Conservation (phyloP, 2,329 filamentous ascomycete genomes). For the Ophiostoma ulmi region DNA sequence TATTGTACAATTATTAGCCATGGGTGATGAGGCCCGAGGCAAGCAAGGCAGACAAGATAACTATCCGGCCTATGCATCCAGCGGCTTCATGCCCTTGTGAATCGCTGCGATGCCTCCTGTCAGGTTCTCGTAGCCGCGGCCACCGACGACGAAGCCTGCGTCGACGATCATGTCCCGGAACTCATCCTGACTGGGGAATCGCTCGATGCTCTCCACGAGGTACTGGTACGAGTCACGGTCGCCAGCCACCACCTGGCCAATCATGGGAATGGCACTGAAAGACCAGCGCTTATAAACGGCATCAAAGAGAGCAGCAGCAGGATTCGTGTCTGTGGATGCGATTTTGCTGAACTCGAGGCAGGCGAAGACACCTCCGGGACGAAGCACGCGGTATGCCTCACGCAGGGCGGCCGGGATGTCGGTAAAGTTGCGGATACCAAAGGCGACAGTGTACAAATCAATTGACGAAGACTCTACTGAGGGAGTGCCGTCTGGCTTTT, state of each 20-base stretch:
- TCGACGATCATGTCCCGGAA: constrained; percentile 78
- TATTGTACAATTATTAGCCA: background rate
- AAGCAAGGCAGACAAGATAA: background rate
- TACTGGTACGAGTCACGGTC: constrained; percentile 98
- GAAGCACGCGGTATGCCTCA: constrained; percentile 83
- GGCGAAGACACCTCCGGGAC: constrained; percentile 91
- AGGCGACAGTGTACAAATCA: constrained; percentile 95
- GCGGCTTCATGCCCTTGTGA: constrained; percentile 89
- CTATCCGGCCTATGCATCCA: constrained; percentile 30
- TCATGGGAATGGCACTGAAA: constrained; percentile 87
- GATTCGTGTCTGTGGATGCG: constrained; percentile 40
- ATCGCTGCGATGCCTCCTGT: constrained; percentile 92
- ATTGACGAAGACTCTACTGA: constrained; percentile 64
- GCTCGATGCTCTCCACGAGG: constrained; percentile 94
- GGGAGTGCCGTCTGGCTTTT: constrained; percentile 34
- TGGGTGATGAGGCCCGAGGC: background rate
- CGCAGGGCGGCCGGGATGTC: constrained; percentile 76
- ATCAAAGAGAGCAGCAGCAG: constrained; percentile 71
- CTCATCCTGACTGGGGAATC: constrained; percentile 78
- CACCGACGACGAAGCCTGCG: constrained; percentile 81
- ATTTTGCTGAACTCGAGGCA: constrained; percentile 90
- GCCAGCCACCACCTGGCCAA: constrained; percentile 89
- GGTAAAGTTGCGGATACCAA: constrained; percentile 96
- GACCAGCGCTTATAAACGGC: constrained; percentile 92
- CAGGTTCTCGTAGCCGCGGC: constrained; percentile 80